Evolutionary conservation across 2,329 filamentous ascomycete genomes (phyloP).

Genomic region (Coleophoma crateriformis): DNA sequence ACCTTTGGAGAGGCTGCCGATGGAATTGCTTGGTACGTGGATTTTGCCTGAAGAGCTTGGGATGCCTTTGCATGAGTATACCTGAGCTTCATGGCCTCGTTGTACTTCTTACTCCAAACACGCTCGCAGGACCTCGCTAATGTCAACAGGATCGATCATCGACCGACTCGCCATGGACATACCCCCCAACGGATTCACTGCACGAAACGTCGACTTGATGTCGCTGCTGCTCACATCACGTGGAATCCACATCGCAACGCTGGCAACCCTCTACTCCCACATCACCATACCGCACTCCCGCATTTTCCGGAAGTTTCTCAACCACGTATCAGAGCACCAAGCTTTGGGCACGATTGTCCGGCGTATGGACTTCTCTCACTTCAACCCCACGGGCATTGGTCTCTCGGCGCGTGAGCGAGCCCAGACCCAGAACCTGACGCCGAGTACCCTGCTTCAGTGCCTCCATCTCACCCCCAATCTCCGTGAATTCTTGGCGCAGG

Average conservation of each 20-base stretch:
- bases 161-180: constrained; percentile 69
- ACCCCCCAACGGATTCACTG: constrained; percentile 67
- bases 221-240: constrained; percentile 72
- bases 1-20: constrained; percentile 61
- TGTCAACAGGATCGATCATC: constrained; percentile 60
- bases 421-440: constrained; percentile 70
- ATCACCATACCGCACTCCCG: constrained; percentile 79
- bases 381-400: constrained; percentile 74
- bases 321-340: constrained; percentile 60
- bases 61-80: too few species aligned
- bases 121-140: constrained; percentile 7
- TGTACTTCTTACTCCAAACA: too few species aligned
- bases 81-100: too few species aligned
- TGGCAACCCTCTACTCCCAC: constrained; percentile 70
- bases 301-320: constrained; percentile 77
- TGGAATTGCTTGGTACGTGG: constrained; percentile 64
- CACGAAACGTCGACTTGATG: constrained; percentile 74
- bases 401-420: constrained; percentile 69
- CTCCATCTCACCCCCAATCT: constrained; percentile 67
- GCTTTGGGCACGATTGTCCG: constrained; percentile 70
- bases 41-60: too few species aligned
- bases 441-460: constrained; percentile 66
- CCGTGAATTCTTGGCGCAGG: constrained; percentile 73
- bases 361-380: constrained; percentile 79
- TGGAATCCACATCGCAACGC: constrained; percentile 65